Evolutionary conservation across 495 filamentous ascomycete species (phyloP).

Genomic region (Aspergillus biplanus): DNA sequence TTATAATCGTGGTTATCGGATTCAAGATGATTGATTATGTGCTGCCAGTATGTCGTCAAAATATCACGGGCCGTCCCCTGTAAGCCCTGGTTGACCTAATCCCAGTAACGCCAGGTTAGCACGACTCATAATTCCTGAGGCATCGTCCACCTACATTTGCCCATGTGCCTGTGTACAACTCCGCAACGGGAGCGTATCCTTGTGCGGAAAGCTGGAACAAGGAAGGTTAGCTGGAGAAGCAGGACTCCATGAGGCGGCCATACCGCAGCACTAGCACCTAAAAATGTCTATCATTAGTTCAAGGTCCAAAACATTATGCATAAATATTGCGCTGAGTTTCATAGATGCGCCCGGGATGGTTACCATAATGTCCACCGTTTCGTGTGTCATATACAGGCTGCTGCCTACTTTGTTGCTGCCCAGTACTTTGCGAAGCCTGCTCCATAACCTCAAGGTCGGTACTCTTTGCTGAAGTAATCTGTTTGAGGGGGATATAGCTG

Average conservation of each 20-base stretch:
- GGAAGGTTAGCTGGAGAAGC: conserved; percentile 22
- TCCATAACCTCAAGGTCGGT: conserved; percentile 52
- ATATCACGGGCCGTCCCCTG: conserved; percentile 94
- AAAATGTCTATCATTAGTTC: conserved; percentile 22
- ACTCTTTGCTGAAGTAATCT: not conserved
- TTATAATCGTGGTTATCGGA: conserved; percentile 97
- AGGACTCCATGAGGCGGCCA: conserved; percentile 33
- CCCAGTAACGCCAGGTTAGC: conserved; percentile 22
- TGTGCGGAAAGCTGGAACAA: conserved; percentile 64
- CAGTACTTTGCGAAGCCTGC: conserved; percentile 53
- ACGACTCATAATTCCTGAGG: conserved; percentile 1
- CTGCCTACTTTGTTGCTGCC: conserved; percentile 60
- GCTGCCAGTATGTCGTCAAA: conserved; percentile 97
- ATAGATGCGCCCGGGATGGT: not conserved
- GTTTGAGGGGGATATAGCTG: not conserved
- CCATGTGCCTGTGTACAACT: conserved; percentile 92
- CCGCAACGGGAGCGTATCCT: conserved; percentile 80
- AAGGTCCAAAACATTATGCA: not conserved
- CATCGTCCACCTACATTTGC: conserved; percentile 70
- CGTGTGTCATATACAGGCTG: conserved; percentile 75
- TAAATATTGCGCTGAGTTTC: not conserved
- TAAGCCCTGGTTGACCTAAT: conserved; percentile 90
- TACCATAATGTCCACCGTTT: conserved; percentile 90
- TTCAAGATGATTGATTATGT: conserved; percentile 93
- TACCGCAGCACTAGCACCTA: conserved; percentile 84